Evolutionary conservation across 2,329 filamentous ascomycete genomes (phyloP).

Genomic region (Balansia obtecta): DNA sequence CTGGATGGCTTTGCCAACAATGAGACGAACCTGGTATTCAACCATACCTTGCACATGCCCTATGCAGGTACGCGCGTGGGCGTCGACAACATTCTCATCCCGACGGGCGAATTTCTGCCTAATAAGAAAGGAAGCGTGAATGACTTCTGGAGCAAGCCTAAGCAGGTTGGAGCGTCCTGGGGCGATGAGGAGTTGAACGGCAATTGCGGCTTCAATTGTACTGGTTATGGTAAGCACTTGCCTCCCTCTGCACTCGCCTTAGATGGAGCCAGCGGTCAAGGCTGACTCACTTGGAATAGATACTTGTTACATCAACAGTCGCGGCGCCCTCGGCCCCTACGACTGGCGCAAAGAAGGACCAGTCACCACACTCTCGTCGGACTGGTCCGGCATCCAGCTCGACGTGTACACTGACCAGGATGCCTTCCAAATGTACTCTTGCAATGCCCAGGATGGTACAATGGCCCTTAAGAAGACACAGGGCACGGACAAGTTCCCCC

Average conservation of each 20-base stretch:
- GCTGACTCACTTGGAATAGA: slow-evolving; percentile 24
- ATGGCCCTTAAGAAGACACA: slow-evolving; percentile 59
- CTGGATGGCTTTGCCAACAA: slow-evolving; percentile 68
- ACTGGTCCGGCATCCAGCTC: slow-evolving; percentile 71
- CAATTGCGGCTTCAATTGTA: slow-evolving; percentile 74
- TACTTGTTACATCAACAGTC: slow-evolving; percentile 59
- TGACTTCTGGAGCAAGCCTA: slow-evolving; percentile 72
- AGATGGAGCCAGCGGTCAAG: background rate
- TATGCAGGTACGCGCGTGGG: slow-evolving; percentile 58
- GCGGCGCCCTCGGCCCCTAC: slow-evolving; percentile 40
- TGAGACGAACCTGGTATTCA: slow-evolving; percentile 49
- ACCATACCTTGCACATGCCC: slow-evolving; percentile 62
- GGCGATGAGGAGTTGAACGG: slow-evolving; percentile 46
- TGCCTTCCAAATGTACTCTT: slow-evolving; percentile 81
- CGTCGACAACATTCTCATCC: slow-evolving; percentile 60
- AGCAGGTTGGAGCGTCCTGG: slow-evolving; percentile 64
- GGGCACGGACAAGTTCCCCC: slow-evolving; percentile 45
- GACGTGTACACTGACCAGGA: slow-evolving; percentile 76
- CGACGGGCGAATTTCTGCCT: slow-evolving; percentile 61
- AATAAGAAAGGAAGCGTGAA: slow-evolving; percentile 58
- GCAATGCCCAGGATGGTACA: slow-evolving; percentile 62
- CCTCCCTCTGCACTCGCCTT: background rate
- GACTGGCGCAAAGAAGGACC: slow-evolving; percentile 51
- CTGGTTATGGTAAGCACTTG: slow-evolving; percentile 57
- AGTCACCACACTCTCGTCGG: slow-evolving; percentile 55